These are phyloP conservation scores for Trifolium fragiferum DNA, from an alignment of 306 rosid genomes.

Conservation along the genomic window DNA sequence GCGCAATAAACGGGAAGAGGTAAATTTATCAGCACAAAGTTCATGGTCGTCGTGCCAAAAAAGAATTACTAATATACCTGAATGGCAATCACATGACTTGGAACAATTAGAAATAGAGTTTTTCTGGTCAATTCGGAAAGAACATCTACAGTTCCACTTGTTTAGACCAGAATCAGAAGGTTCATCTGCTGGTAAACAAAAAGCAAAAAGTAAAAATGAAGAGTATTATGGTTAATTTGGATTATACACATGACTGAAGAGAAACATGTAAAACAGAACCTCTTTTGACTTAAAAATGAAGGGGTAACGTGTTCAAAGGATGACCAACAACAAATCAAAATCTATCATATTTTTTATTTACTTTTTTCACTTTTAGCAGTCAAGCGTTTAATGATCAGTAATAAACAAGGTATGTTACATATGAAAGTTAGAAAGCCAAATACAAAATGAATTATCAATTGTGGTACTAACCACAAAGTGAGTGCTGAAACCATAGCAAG, in stretches of 20 bases:
- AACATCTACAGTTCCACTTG: slow-evolving; percentile 83
- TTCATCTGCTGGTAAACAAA: slow-evolving; percentile 55
- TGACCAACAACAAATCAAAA: background rate
- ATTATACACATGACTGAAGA: slow-evolving; percentile 11
- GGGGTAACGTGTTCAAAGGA: background rate
- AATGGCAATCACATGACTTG: slow-evolving; percentile 78
- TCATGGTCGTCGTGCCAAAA: slow-evolving; percentile 37
- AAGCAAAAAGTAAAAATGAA: slow-evolving; percentile 29
- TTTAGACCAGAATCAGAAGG: slow-evolving; percentile 50
- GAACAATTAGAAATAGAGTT: slow-evolving; percentile 74
- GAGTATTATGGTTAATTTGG: slow-evolving; percentile 24
- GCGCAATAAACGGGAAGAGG: background rate
- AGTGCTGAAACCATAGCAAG: slow-evolving; percentile 66
- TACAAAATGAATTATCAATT: slow-evolving; percentile 5
- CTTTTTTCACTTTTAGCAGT: background rate
- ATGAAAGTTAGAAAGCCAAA: slow-evolving; percentile 14
- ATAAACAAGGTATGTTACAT: slow-evolving; percentile 2
- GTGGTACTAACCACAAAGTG: slow-evolving; percentile 73
- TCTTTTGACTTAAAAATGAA: slow-evolving; percentile 23
- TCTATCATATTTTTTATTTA: background rate
- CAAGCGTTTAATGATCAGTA: background rate
- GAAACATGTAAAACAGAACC: slow-evolving; percentile 16
- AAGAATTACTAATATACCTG: slow-evolving; percentile 60
- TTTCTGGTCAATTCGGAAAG: slow-evolving; percentile 56
- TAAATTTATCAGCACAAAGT: background rate